Conservation (phyloP, 2,329 filamentous ascomycete genomes). For the Penicillium sp. region DNA sequence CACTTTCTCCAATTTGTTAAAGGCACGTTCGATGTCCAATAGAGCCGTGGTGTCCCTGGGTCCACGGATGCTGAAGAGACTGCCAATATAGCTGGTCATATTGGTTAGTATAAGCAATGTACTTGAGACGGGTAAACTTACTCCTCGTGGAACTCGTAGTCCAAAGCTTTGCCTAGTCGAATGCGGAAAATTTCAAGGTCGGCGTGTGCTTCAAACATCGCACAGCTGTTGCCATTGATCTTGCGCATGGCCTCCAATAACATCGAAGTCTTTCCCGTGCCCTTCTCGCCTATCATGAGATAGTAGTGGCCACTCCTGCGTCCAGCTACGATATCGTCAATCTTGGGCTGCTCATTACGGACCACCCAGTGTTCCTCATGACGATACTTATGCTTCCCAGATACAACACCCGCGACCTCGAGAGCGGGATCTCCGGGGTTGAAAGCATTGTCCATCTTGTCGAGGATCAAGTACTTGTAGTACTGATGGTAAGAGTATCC, state of each 20-base stretch:
- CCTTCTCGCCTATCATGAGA: conserved; percentile 90
- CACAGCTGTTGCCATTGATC: conserved; percentile 81
- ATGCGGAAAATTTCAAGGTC: conserved; percentile 95
- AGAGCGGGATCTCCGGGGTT: conserved; percentile 87
- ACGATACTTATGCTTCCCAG: conserved; percentile 39
- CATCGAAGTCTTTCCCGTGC: conserved; percentile 96
- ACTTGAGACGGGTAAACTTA: conserved; percentile 49
- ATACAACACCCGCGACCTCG: conserved; percentile 66
- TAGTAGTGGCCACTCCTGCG: conserved; percentile 79
- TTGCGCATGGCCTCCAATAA: conserved; percentile 93
- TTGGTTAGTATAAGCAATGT: conserved; percentile 9
- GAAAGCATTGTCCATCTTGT: conserved; percentile 92
- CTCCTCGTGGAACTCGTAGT: conserved; percentile 97
- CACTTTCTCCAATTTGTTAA: conserved; percentile 98
- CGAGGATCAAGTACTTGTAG: conserved; percentile 88
- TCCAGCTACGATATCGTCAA: conserved; percentile 82
- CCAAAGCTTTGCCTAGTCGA: conserved; percentile 85
- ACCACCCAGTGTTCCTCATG: conserved; percentile 72
- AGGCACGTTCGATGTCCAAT: conserved; percentile 90
- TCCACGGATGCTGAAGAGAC: conserved; percentile 90
- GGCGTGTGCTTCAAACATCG: conserved; percentile 95
- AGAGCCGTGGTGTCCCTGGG: conserved; percentile 89
- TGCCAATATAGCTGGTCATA: conserved; percentile 65
- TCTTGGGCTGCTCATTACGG: conserved; percentile 75
- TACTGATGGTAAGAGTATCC: conserved; percentile 77